phyloP scores from a whole-genome alignment of 2,329 filamentous ascomycete genomes.

The Beauveria medogensis region DNA sequence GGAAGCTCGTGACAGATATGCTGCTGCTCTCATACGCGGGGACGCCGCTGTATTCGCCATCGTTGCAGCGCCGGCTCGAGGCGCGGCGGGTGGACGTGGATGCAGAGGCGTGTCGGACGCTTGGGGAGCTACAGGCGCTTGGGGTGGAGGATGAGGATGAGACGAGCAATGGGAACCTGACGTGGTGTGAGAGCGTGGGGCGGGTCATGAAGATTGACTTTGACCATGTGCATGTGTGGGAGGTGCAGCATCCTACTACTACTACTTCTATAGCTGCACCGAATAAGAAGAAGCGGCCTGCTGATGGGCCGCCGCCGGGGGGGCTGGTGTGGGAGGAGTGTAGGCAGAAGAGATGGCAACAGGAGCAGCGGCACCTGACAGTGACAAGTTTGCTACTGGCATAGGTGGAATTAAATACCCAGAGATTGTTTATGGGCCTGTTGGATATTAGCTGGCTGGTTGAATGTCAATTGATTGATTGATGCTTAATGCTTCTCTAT shows the following conservation, averaged over 20 bases:
- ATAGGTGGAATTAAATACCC: constrained; percentile 8
- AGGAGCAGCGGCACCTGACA: background rate
- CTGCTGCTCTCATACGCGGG: background rate
- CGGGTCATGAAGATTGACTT: background rate
- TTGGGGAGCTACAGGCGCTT: background rate
- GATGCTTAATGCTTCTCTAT: no score
- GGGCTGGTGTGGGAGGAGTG: background rate
- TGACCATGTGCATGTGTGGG: background rate
- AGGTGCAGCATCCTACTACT: background rate
- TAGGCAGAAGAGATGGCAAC: background rate
- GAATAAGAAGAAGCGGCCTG: background rate
- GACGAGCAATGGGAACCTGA: background rate
- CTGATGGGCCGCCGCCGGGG: background rate
- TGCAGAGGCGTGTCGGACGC: background rate
- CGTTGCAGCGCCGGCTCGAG: background rate
- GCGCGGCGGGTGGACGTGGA: background rate
- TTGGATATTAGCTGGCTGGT: no score
- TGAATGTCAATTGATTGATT: no score
- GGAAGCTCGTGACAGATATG: background rate
- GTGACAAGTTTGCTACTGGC: constrained; percentile 15
- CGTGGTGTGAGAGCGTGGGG: background rate
- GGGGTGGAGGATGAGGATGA: background rate
- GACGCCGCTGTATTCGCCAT: background rate
- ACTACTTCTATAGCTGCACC: no score
- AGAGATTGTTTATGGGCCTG: no score